Evolutionary conservation across 2,329 filamentous ascomycete genomes (phyloP).

Genomic region (Colletotrichum higginsianum): DNA sequence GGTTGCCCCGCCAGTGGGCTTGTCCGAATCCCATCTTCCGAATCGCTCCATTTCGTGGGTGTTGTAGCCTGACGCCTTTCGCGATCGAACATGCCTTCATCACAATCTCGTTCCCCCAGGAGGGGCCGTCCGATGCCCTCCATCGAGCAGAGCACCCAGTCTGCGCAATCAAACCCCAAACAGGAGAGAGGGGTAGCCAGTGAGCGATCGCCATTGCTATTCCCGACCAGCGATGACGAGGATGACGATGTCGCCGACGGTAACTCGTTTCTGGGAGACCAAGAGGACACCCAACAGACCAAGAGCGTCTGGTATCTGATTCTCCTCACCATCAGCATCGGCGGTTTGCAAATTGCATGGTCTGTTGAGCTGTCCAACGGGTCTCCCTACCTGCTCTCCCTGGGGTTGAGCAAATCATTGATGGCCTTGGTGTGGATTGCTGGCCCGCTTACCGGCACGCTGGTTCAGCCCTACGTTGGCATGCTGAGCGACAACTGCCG

Average conservation of each 20-base stretch:
- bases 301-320: conserved; percentile 91
- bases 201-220: conserved; percentile 41
- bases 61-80: neutral
- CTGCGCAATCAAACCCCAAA: conserved; percentile 23
- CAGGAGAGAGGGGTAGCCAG: conserved; percentile 16
- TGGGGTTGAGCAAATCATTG: conserved; percentile 86
- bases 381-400: conserved; percentile 85
- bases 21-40: conserved; percentile 18
- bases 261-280: conserved; percentile 25
- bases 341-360: conserved; percentile 94
- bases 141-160: conserved; percentile 31
- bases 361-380: conserved; percentile 95
- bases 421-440: conserved; percentile 90
- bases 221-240: conserved; percentile 26
- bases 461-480: conserved; percentile 87
- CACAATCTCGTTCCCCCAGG: conserved; percentile 30
- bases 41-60: conserved; percentile 13
- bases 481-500: conserved; percentile 86
- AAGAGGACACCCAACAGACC: conserved; percentile 66
- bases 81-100: conserved; percentile 30
- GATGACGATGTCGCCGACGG: conserved; percentile 31
- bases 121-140: conserved; percentile 39
- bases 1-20: conserved; percentile 37
- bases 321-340: conserved; percentile 87
- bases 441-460: conserved; percentile 81